Evolutionary conservation across 2,329 filamentous ascomycete species (phyloP), one percentile per base, ranked within the genome.

Genomic region (Monosporascus ibericus): DNA sequence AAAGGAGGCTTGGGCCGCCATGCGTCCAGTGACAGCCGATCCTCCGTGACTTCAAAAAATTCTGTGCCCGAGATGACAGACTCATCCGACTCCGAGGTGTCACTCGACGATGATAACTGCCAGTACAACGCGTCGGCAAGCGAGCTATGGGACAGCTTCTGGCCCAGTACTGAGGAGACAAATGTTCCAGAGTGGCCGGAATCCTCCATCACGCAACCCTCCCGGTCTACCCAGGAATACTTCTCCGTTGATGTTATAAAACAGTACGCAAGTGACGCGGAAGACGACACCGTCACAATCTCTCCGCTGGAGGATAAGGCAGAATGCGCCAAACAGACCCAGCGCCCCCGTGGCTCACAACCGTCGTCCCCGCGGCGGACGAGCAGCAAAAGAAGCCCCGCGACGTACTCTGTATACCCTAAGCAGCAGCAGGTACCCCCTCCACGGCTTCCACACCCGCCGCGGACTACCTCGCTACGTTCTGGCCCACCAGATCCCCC

Each of bases 131-230:
- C 70, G 20, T 70, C 75, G 34, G 69, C 70, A 5, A 63, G 70
- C 25, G 72, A 77, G 58, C 62, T 79, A 2, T 81, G 78, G 77
- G 75, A 80, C 59, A 75, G 68, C 50, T 81, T 79, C 60, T 79
- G 76, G 77, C 67, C 57, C 7, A 60, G 51, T 37, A 38, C 37
- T 17, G 38, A 46, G 9, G 42, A 30, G 40, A 15, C 42, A 11
- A 46, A 8, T n/a, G n/a, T 14, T 11, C 4, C 24, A 27, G 42
- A 46, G 42, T 14, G 40, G 22, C 8, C 8, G 9, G 4, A 11
- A 30, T 56, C 55, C 14, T 55, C 57, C 20, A 52, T 58, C 6
- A 48, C 60, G 30, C 55, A 54, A 20, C 48, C 58, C 20, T 51
- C 53, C 22, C 52, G 49, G 44, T 38, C n/a, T 27, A 51, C 47